These are phyloP conservation scores for Didymella lethalis DNA, from an alignment of 2,329 filamentous ascomycete genomes.

Conservation along the genomic window DNA sequence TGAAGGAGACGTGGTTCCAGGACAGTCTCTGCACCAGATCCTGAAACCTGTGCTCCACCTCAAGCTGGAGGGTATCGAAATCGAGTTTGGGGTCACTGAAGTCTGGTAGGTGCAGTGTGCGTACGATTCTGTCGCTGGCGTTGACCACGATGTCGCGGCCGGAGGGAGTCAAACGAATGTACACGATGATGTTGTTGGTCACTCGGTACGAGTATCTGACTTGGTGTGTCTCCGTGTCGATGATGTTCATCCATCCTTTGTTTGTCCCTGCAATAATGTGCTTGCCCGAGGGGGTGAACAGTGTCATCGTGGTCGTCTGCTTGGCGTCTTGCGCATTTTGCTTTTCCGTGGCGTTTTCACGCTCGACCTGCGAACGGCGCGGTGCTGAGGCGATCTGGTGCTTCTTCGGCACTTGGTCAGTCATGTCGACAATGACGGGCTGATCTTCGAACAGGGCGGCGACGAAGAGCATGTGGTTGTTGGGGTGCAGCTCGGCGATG, in stretches of 20 bases:
- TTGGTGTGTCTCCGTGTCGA: constrained; percentile 79
- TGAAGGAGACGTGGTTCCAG: constrained; percentile 98
- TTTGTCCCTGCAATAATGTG: constrained; percentile 93
- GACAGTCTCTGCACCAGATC: constrained; percentile 93
- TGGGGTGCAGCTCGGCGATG: constrained; percentile 92
- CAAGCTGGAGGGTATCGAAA: constrained; percentile 83
- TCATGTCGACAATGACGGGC: constrained; percentile 85
- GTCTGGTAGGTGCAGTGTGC: constrained; percentile 89
- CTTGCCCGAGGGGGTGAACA: constrained; percentile 84
- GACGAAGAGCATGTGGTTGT: constrained; percentile 85
- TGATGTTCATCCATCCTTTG: constrained; percentile 95
- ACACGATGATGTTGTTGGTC: constrained; percentile 85
- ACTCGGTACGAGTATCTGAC: constrained; percentile 91
- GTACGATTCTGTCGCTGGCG: constrained; percentile 91
- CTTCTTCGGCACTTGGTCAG: constrained; percentile 73
- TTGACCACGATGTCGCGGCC: constrained; percentile 91
- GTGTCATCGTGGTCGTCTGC: constrained; percentile 90
- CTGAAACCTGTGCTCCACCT: constrained; percentile 97
- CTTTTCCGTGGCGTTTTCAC: constrained; percentile 80
- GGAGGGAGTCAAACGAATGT: constrained; percentile 82
- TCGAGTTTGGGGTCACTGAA: constrained; percentile 70
- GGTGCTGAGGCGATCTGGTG: constrained; percentile 82
- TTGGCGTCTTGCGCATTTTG: constrained; percentile 91
- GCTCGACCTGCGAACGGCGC: constrained; percentile 73
- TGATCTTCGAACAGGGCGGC: constrained; percentile 94